Evolutionary conservation across 371 early-diverging fungal species (phyloP).

Genomic region (Ordospora colligata): DNA sequence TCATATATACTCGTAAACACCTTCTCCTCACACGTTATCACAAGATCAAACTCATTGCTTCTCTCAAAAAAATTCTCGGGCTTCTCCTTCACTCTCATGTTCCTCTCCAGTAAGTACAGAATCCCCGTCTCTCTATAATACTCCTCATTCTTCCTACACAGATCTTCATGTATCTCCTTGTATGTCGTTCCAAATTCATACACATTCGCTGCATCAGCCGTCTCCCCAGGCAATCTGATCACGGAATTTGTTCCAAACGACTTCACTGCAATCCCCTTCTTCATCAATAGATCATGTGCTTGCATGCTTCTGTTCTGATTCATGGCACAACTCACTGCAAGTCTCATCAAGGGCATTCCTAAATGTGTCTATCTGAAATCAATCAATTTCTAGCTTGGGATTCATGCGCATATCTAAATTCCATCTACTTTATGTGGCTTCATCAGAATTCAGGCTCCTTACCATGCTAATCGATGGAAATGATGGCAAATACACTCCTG

Average conservation of each 20-base stretch:
- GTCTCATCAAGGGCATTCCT: slow-evolving; percentile 57
- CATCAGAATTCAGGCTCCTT: not conserved
- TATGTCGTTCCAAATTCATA: slow-evolving; percentile 82
- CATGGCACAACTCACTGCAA: slow-evolving; percentile 82
- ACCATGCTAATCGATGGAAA: slow-evolving; percentile 7
- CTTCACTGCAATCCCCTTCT: slow-evolving; percentile 68
- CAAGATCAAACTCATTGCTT: slow-evolving; percentile 70
- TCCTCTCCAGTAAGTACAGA: slow-evolving; percentile 76
- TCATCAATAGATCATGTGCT: slow-evolving; percentile 70
- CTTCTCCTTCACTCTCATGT: slow-evolving; percentile 73
- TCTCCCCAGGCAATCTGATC: slow-evolving; percentile 80
- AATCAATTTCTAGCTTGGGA: no score
- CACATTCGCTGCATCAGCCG: slow-evolving; percentile 73
- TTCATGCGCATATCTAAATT: not conserved
- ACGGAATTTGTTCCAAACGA: slow-evolving; percentile 78
- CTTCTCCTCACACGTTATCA: slow-evolving; percentile 87
- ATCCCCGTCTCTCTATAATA: slow-evolving; percentile 73
- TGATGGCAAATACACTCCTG: slow-evolving; percentile 16
- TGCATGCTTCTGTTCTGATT: slow-evolving; percentile 94
- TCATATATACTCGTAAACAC: slow-evolving; percentile 82
- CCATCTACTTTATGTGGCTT: not conserved
- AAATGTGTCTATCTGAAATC: no score
- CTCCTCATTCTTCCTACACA: slow-evolving; percentile 66
- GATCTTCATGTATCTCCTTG: slow-evolving; percentile 72
- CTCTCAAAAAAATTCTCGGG: slow-evolving; percentile 74